phyloP scores from a whole-genome alignment of 345 rosid species.

The Arabis hirsuta region DNA sequence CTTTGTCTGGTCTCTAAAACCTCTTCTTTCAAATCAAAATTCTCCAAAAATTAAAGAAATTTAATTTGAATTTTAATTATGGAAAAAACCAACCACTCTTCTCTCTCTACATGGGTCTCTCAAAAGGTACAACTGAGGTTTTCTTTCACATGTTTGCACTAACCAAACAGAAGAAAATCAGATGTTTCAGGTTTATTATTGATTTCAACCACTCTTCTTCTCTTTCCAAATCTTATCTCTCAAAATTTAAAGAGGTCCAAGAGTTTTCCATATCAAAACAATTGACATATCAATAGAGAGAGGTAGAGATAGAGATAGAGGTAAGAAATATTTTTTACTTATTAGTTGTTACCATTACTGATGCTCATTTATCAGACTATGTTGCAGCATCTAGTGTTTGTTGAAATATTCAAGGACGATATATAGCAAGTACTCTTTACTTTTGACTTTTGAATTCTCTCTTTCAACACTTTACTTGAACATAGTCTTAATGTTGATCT shows the following conservation, averaged over 20 bases:
- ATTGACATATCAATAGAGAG: constrained; percentile 20
- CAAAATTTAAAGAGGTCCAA: constrained; percentile 24
- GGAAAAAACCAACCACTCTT: constrained; percentile 37
- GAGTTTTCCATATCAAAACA: constrained; percentile 22
- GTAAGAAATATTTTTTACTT: too few relatives aligned
- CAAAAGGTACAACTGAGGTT: constrained; percentile 36
- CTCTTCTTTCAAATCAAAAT: constrained; percentile 34
- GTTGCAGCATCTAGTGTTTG: constrained; percentile 16
- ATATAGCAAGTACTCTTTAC: constrained; percentile 6
- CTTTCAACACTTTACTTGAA: constrained; percentile 1
- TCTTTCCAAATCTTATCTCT: constrained; percentile 34
- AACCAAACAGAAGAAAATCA: constrained; percentile 39
- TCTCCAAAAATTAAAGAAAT: neutral
- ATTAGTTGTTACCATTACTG: constrained; percentile 36
- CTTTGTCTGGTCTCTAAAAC: constrained; percentile 39
- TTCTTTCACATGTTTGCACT: constrained; percentile 42
- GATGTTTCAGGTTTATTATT: constrained; percentile 39
- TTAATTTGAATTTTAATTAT: neutral
- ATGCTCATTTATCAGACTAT: neutral
- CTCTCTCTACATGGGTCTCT: constrained; percentile 29
- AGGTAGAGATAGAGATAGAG: neutral
- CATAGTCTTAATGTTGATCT: neutral
- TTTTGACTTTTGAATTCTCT: constrained; percentile 31
- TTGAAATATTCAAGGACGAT: constrained; percentile 34
- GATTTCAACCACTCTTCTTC: constrained; percentile 35